Evolutionary conservation across 805 yeast genomes (phyloP).

Genomic region (Wickerhamiella shivajii): DNA sequence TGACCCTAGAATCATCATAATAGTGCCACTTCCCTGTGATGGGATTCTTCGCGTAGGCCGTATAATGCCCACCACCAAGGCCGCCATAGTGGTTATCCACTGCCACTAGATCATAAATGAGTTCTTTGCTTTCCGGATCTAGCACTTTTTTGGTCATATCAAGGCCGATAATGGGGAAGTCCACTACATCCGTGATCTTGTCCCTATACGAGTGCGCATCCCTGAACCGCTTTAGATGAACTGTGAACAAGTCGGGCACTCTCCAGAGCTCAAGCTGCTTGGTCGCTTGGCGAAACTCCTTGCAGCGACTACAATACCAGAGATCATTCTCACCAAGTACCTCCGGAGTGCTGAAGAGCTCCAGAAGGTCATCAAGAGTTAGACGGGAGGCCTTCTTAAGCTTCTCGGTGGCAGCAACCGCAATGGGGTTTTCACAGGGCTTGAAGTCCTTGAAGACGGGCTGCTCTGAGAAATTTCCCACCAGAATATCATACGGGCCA

Average conservation of each 20-base stretch:
- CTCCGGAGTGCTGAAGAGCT: slow-evolving; percentile 64
- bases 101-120: slow-evolving; percentile 72
- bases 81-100: slow-evolving; percentile 96
- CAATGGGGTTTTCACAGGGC: slow-evolving; percentile 12
- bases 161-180: slow-evolving; percentile 73
- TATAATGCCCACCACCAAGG: slow-evolving; percentile 94
- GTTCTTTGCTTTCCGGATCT: slow-evolving; percentile 21
- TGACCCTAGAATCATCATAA: slow-evolving; percentile 72
- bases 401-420: slow-evolving; percentile 13
- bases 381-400: slow-evolving; percentile 26
- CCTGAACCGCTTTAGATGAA: slow-evolving; percentile 83
- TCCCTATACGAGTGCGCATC: slow-evolving; percentile 75
- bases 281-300: slow-evolving; percentile 79
- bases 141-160: slow-evolving; percentile 50
- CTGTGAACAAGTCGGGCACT: slow-evolving; percentile 80
- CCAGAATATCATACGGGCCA: slow-evolving; percentile 9
- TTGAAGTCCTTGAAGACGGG: background rate
- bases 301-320: slow-evolving; percentile 88
- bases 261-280: slow-evolving; percentile 86
- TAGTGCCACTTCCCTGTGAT: slow-evolving; percentile 74
- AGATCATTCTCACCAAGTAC: slow-evolving; percentile 75
- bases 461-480: slow-evolving; percentile 10
- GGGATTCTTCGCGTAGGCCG: slow-evolving; percentile 73
- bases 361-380: slow-evolving; percentile 59
- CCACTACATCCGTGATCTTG: slow-evolving; percentile 71